phyloP scores from a whole-genome alignment of 768 basidiomycete genomes.

The Xerocomellus amylosporus region DNA sequence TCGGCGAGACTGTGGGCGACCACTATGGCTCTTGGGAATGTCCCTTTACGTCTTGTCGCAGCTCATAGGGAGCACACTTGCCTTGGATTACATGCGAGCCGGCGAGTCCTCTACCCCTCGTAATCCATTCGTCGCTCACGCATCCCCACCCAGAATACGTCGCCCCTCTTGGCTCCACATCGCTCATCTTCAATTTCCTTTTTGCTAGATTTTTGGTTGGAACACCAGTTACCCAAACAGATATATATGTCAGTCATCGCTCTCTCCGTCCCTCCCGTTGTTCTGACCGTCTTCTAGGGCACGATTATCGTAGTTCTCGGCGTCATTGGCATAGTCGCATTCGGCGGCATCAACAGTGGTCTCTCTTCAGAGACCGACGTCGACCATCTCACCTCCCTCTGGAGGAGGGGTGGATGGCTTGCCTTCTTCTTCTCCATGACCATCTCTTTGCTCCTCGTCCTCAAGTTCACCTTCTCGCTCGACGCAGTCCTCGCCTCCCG shows the following conservation, averaged over 20 bases:
- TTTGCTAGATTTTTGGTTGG: constrained; percentile 89
- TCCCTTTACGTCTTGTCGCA: constrained; percentile 90
- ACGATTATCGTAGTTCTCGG: constrained; percentile 80
- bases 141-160: constrained; percentile 70
- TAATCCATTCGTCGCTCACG: constrained; percentile 3
- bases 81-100: constrained; percentile 85
- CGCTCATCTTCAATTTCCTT: constrained; percentile 93
- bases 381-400: constrained; percentile 72
- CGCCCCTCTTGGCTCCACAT: constrained; percentile 90
- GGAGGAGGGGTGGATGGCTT: constrained; percentile 89
- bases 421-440: constrained; percentile 83
- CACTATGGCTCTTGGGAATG: constrained; percentile 91
- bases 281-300: constrained; percentile 45
- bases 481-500: constrained; percentile 71
- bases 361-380: constrained; percentile 73
- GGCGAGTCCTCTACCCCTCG: constrained; percentile 38
- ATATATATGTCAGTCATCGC: constrained; percentile 64
- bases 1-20: constrained; percentile 74
- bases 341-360: constrained; percentile 81
- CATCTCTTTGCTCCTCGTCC: constrained; percentile 59
- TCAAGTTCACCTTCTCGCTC: constrained; percentile 68
- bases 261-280: neutral
- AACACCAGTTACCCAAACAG: constrained; percentile 77
- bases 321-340: constrained; percentile 84
- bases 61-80: constrained; percentile 82